These are phyloP conservation scores for Populus tomentosa DNA, from an alignment of 441 rosid species.

Conservation along the genomic window DNA sequence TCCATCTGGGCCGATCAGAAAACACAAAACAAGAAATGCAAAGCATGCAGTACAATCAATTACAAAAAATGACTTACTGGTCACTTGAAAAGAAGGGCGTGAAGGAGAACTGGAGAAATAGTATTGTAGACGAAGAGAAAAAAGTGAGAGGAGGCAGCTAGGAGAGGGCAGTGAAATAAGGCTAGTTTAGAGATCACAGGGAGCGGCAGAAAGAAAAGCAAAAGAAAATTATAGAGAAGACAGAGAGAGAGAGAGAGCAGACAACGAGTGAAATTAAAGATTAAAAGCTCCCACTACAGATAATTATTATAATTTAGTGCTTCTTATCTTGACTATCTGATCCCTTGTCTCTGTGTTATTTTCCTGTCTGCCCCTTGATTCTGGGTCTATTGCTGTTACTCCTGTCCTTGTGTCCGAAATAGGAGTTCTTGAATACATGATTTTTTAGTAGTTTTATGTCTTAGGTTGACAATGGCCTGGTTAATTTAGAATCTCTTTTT, in stretches of 20 bases:
- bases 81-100: conserved; percentile 34
- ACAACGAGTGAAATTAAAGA: conserved; percentile 1
- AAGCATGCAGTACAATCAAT: background rate
- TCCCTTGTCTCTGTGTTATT: conserved; percentile 13
- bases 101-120: conserved; percentile 8
- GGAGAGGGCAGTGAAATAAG: conserved; percentile 40
- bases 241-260: background rate
- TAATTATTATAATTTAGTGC: background rate
- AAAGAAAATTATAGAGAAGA: background rate
- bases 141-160: conserved; percentile 19
- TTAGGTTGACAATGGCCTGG: too few relatives aligned
- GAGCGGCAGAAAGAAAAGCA: conserved; percentile 17
- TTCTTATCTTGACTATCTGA: background rate
- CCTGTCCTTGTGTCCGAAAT: background rate
- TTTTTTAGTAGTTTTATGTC: background rate
- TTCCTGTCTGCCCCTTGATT: conserved; percentile 4
- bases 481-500: too few relatives aligned
- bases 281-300: background rate
- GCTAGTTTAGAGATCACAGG: conserved; percentile 30
- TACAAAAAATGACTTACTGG: conserved; percentile 37
- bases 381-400: background rate
- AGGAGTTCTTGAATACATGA: background rate
- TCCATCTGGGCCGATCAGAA: conserved; percentile 1
- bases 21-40: background rate
- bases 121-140: conserved; percentile 10